These are phyloP conservation scores for Penicillium maclennaniae DNA, from an alignment of 495 filamentous ascomycete genomes.

Conservation along the genomic window DNA sequence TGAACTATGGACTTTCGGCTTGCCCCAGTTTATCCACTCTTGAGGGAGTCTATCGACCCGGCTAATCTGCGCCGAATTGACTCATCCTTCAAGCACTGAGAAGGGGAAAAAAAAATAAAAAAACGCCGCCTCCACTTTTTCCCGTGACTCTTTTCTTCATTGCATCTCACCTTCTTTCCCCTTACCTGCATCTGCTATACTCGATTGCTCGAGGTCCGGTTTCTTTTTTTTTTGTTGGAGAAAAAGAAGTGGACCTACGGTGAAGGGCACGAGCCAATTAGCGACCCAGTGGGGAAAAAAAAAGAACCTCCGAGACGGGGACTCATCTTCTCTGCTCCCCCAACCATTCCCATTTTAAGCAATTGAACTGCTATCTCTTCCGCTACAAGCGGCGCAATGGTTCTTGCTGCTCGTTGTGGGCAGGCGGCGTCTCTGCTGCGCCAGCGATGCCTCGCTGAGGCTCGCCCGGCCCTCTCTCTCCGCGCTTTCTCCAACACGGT, in stretches of 20 bases:
- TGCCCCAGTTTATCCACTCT: slow-evolving; percentile 8
- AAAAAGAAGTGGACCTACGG: slow-evolving; percentile 30
- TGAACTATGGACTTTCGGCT: not conserved
- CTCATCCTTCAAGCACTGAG: slow-evolving; percentile 11
- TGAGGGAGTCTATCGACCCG: not conserved
- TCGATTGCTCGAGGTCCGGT: not conserved
- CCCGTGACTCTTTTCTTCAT: slow-evolving; percentile 10
- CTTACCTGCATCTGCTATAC: slow-evolving; percentile 1
- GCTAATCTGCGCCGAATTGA: slow-evolving; percentile 11
- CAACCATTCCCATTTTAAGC: slow-evolving; percentile 15
- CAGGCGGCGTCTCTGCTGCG: slow-evolving; percentile 45
- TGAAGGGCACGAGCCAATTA: slow-evolving; percentile 26
- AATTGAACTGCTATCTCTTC: slow-evolving; percentile 21
- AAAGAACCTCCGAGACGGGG: slow-evolving; percentile 24
- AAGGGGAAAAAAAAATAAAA: slow-evolving; percentile 12
- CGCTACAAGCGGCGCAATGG: slow-evolving; percentile 39
- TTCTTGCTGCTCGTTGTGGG: slow-evolving; percentile 50
- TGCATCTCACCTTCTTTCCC: not conserved
- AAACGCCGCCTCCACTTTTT: slow-evolving; percentile 1
- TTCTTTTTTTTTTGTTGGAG: slow-evolving; percentile 1
- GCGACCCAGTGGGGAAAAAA: slow-evolving; percentile 23
- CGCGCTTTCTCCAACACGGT: slow-evolving; percentile 41
- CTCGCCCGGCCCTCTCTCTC: slow-evolving; percentile 38
- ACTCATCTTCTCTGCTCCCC: slow-evolving; percentile 19
- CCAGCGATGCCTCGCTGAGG: slow-evolving; percentile 43